Percentiles rank a stretch among this genome's conserved stretches.
These are phyloP conservation scores for Selaginella tamariscina DNA, from an alignment of 75 land plant species.

Conservation along the genomic window DNA sequence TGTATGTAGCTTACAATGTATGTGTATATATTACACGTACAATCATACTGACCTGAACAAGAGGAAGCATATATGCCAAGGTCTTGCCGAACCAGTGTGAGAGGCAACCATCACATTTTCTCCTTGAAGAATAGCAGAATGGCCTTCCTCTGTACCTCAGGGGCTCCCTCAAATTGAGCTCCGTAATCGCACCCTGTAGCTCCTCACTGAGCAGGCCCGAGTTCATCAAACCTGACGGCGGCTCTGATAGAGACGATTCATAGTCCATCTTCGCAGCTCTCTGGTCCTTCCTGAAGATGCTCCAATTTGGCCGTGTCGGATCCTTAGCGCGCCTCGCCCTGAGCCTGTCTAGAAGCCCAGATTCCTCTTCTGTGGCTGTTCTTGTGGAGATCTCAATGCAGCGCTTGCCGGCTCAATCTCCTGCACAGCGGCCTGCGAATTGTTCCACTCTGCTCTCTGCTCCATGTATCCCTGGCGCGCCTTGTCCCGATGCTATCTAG, in stretches of 20 bases:
- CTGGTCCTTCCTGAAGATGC: neutral
- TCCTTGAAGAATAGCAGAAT: constrained; percentile 63
- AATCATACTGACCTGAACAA: constrained; percentile 58
- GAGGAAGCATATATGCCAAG: constrained; percentile 79
- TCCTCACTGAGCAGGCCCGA: constrained; percentile 48
- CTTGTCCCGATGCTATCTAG: no score
- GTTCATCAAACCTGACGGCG: constrained; percentile 42
- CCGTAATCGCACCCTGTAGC: constrained; percentile 41
- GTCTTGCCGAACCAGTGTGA: constrained; percentile 97
- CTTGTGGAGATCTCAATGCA: neutral
- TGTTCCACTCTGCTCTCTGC: no score
- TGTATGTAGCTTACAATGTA: no score
- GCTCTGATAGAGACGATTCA: constrained; percentile 8
- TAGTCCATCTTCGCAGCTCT: constrained; percentile 16
- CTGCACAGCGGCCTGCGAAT: neutral
- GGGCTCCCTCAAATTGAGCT: constrained; percentile 56
- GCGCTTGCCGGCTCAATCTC: neutral
- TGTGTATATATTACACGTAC: no score
- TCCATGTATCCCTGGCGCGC: no score
- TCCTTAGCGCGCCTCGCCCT: constrained; percentile 42
- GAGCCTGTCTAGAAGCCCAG: constrained; percentile 29
- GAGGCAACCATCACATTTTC: constrained; percentile 76
- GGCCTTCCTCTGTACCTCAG: constrained; percentile 80
- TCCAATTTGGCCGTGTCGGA: neutral
- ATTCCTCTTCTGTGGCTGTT: neutral